These are phyloP conservation scores for Aspergillus sparsus DNA, from an alignment of 495 filamentous ascomycete species.

Conservation along the genomic window DNA sequence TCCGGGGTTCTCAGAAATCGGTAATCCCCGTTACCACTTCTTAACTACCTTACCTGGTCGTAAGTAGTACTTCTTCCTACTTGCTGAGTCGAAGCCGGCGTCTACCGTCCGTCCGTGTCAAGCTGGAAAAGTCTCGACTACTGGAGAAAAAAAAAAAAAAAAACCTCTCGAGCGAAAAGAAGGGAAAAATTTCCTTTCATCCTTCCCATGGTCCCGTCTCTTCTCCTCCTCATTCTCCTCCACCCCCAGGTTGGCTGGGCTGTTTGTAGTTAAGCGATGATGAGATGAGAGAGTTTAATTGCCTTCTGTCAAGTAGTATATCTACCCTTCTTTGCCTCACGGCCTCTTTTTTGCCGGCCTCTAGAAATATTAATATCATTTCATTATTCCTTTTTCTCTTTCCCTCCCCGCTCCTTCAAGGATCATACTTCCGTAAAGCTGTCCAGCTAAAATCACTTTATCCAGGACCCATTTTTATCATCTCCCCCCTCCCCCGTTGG, in stretches of 20 bases:
- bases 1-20: slow-evolving; percentile 18
- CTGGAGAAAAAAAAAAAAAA: not conserved
- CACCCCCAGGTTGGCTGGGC: not conserved
- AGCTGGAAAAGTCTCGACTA: not conserved
- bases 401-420: not conserved
- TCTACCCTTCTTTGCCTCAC: slow-evolving; percentile 1
- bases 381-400: not conserved
- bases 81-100: too few species aligned
- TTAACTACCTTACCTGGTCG: too few species aligned
- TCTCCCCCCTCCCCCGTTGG: too few species aligned
- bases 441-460: not conserved
- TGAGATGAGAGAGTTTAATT: not conserved
- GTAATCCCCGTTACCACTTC: slow-evolving; percentile 6
- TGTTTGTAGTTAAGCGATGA: not conserved
- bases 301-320: slow-evolving; percentile 1
- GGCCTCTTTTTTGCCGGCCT: not conserved
- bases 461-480: too few species aligned
- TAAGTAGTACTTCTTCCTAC: not conserved
- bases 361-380: not conserved
- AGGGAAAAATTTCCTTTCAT: slow-evolving; percentile 8
- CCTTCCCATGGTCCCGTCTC: not conserved
- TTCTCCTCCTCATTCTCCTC: not conserved
- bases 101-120: not conserved
- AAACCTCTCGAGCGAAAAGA: not conserved
- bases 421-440: not conserved